These are phyloP conservation scores for Niveomyces coronatus DNA, from an alignment of 2,329 filamentous ascomycete species.

Conservation along the genomic window DNA sequence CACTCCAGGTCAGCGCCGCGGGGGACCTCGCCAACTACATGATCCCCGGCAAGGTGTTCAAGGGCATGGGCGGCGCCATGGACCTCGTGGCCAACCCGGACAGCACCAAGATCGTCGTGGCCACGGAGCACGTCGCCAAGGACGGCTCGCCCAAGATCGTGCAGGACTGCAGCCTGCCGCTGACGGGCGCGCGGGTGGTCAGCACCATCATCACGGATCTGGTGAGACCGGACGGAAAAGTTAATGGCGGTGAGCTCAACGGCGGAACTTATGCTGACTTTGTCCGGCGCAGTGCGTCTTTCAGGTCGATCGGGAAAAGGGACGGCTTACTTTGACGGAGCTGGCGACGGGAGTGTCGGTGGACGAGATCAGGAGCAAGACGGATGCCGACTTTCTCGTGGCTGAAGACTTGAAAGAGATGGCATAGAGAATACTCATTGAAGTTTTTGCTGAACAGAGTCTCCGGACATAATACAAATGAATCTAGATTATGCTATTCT, in stretches of 20 bases:
- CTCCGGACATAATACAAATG: too few relatives aligned
- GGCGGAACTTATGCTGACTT: not conserved
- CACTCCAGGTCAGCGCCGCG: constrained; percentile 67
- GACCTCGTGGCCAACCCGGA: constrained; percentile 62
- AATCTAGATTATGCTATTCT: too few relatives aligned
- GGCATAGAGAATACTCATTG: constrained; percentile 22
- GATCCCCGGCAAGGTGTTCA: constrained; percentile 79
- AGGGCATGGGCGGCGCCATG: constrained; percentile 79
- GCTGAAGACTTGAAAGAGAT: constrained; percentile 44
- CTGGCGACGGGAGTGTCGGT: constrained; percentile 57
- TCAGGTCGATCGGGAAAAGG: constrained; percentile 52
- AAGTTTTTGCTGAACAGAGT: too few relatives aligned
- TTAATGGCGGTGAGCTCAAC: not conserved
- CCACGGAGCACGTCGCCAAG: constrained; percentile 60
- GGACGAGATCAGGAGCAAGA: constrained; percentile 60
- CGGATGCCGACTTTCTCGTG: constrained; percentile 56
- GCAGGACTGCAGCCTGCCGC: constrained; percentile 49
- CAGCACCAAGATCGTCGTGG: constrained; percentile 61
- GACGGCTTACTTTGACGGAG: constrained; percentile 57
- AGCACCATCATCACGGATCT: constrained; percentile 67
- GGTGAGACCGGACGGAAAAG: constrained; percentile 30
- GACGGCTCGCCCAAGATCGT: constrained; percentile 59
- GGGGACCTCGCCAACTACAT: constrained; percentile 85
- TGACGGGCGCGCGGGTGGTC: constrained; percentile 57
- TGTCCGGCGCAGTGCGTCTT: constrained; percentile 50